Evolutionary conservation across 805 yeast genomes (phyloP), one percentile per base, ranked within the genome.

Genomic region (Martiniozyma abietophila): DNA sequence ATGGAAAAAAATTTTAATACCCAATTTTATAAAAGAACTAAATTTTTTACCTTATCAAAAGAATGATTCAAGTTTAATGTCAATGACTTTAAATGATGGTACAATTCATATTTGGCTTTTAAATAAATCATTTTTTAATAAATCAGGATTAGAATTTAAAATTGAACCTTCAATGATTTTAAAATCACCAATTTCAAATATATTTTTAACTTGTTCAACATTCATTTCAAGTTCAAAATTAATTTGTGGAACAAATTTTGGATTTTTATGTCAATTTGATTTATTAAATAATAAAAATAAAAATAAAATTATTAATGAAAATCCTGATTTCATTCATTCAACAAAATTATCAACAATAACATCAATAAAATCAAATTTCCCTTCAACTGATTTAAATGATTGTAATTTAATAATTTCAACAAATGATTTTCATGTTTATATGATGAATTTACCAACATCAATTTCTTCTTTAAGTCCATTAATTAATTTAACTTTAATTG

Each of bases 1-100:
- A 6, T 18, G 27, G 8, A 53, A 48, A 28, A 37, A 40, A 1
- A 34, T 48, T 10, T 28, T 49, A 4, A 40, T 48, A 5, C 38
- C 42, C 32, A 53, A 51, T 21, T 45, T 55, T 2, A 42, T 54
- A 10, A 45, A 41, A 16, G 41, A 47, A 18, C 40, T 57, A 44
- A 51, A 50, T 32, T 55, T 54, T 49, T 43, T 49, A 3, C 36
- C 36, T 2, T 35, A 44, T 20, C 35, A 45, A 4, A 38, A 42
- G 10, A 14, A 29, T 0, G 32, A 35, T 3, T 42, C 42, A 17
- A 35, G 46, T 10, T 29, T 55, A 18, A 23, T 51, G 6, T 51
- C 51, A 2, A 44, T 52, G 25, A 45, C 50, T n/a, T 51, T 45
- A 29, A 42, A 51, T n/a, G 50, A 54, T 37, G 60, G 59, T 4